Evolutionary conservation across 371 early-diverging fungal genomes (phyloP), one percentile per base, ranked within the genome.

Genomic region (Scutellospora calospora): DNA sequence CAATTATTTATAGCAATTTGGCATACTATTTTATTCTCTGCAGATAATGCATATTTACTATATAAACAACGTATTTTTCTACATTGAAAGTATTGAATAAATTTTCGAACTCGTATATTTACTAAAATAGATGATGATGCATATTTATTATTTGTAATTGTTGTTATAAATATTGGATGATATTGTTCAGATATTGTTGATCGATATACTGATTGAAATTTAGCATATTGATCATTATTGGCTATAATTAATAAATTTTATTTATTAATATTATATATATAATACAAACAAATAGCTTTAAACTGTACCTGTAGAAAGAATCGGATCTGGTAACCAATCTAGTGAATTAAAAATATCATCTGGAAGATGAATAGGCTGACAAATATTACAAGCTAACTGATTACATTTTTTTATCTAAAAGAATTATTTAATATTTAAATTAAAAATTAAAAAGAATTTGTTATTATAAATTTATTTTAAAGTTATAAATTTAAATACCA

Each of bases 11-110:
- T 62, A 4, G 62, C 62, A 62, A 22, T 62, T 62, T 62, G 31
- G 33, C 62, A 62, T 62, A 4, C 31, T 62, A 62, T 62, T 27
- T 62, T 62, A 62, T 62, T 18, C 18, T 62, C 62, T 62, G 62
- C 62, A 29, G 33, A 62, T 62, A 59, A 59, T 59, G 27, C 25
- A 25, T 0, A 14, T 14, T 59, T 12, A 59, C 59, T 59, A 27
- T 59, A 59, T 25, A 59, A 6, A 59, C 59, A 59, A 22, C 27
- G 59, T 8, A 59, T 59, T 27, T 59, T 57, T 22, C 59, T 14
- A 59, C 59, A 59, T 59, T 59, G 1, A 59, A 59, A 59, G 29
- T 5, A 59, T 59, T 59, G 22, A 59, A 59, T 59, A 59, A 59
- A 59, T 3, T 59, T 5, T 11, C 59, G 3, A 59, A 59, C 18